Conservation (phyloP, 2,329 filamentous ascomycete genomes). For the Diaporthe velutina region DNA sequence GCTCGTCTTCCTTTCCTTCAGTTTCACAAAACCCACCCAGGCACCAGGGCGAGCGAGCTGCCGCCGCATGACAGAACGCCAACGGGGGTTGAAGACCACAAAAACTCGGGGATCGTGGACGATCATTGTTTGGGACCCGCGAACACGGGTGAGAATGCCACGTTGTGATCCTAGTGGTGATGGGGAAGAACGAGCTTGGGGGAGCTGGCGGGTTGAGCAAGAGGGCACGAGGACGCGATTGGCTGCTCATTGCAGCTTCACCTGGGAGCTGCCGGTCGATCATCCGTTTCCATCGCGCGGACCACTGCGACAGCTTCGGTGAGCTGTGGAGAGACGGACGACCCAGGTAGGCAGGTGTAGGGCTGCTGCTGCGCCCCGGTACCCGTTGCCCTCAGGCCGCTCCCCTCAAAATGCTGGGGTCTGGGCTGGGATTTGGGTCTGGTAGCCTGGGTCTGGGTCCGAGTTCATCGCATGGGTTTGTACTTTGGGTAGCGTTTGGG, state of each 20-base stretch:
- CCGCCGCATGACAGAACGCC: slow-evolving; percentile 21
- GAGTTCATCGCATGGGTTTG: slow-evolving; percentile 24
- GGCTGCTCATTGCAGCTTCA: slow-evolving; percentile 32
- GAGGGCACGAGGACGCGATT: slow-evolving; percentile 30
- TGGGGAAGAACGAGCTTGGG: not conserved
- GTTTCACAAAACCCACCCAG: slow-evolving; percentile 1
- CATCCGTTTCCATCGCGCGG: slow-evolving; percentile 10
- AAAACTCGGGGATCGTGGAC: slow-evolving; percentile 7
- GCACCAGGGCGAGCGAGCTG: slow-evolving; percentile 12
- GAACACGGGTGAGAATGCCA: slow-evolving; percentile 6
- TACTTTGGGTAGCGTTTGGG: slow-evolving; percentile 13
- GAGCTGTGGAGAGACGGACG: not conserved
- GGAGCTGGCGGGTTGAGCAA: not conserved
- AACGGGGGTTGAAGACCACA: not conserved
- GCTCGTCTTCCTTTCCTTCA: not conserved
- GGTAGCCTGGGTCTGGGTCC: not conserved
- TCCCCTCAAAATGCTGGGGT: too few relatives aligned
- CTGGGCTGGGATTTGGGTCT: not conserved
- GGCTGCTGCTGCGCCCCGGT: slow-evolving; percentile 21
- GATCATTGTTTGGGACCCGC: slow-evolving; percentile 32
- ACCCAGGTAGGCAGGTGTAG: slow-evolving; percentile 8
- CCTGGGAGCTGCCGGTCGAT: slow-evolving; percentile 34
- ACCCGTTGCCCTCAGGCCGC: not conserved
- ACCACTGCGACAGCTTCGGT: slow-evolving; percentile 8
- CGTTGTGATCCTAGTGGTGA: not conserved